Evolutionary conservation across 2,329 filamentous ascomycete genomes (phyloP), one percentile per base, ranked within the genome.

Genomic region (Ophiostoma sp.): DNA sequence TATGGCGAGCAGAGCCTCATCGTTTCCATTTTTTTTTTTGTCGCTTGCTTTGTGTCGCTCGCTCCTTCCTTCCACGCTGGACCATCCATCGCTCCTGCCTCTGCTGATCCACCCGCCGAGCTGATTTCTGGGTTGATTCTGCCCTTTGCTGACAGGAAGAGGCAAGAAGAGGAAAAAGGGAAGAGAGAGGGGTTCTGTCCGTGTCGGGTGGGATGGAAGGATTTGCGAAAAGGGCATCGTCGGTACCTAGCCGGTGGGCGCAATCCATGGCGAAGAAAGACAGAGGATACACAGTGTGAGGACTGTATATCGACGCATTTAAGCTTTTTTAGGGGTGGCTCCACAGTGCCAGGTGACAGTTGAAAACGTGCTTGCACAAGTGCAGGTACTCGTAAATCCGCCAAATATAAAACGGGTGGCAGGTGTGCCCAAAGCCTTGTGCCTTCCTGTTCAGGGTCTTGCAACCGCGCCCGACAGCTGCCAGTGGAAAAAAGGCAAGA

Each of bases 391-490:
- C 59, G 59, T 63, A 63, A 42, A 42, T 11, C 12, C 28, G 55
- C 15, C 42, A 42, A 12, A 42, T 12, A 6, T 11, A 55, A 55
- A 55, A 55, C 50, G 50, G 50, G n/a, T 28, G 55, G 52, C 52
- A 57, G 52, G 55, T 59, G 55, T 28, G 55, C 28, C 55, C 59
- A 25, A 39, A 64, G 59, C 59, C 59, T 25, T 64, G 59, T 15
- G 61, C 61, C 61, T 45, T 66, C 61, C 61, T 66, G 22, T 66
- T 45, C 61, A 66, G 61, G 61, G 61, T 66, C 61, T 19, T 42
- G 52, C 25, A 31, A 57, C 31, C 57, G 50, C 25, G n/a, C 15
- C 15, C 42, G 42, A 48, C 42, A 48, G 39, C 5, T 42, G 6
- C 57, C 57, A 15, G 59, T 63, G 59, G 59, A 39, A 63, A 36